Evolutionary conservation across 169 alveolate species (phyloP), one percentile per base, ranked within the genome.

Genomic region (Plasmodium inui): DNA sequence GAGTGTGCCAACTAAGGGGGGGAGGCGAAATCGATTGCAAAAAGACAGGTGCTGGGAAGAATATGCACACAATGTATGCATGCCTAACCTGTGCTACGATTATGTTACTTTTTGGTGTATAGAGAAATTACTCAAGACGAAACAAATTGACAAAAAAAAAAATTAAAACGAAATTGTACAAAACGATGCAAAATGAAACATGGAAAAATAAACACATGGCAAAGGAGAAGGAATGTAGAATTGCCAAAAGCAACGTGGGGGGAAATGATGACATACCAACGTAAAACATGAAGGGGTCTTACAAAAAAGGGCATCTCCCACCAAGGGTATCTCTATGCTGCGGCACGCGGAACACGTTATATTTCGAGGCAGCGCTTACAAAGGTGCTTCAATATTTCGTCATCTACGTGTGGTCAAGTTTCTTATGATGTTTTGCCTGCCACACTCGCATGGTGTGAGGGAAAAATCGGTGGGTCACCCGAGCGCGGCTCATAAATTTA

Each of bases 401-500:
- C 61, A 50, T 50, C 26, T 9, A 50, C 22, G 22, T 12, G 14
- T 22, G 22, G 61, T 50, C 61, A 50, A 50, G 8, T 50, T 12
- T 50, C 61, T 50, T 50, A 50, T 3, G 61, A 12, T 4, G 22
- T 50, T 50, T 50, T 50, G 22, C 17, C 70, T 78, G 61, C 61
- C n/a, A 37, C 50, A 57, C 37, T 61, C 71, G 9, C 22, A 61
- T 39, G 32, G 3, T 34, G 72, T 37, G 14, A 67, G 19, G 46
- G 19, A 57, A 83, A 83, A 61, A 44, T 10, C 34, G 32, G 73
- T 19, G 26, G 0, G 30, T 34, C 32, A 32, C 50, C 41, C 67
- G 19, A 12, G 55, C 9, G 39, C 12, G 6, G 37, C 14, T 85
- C 70, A 86, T 41, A 86, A 83, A 86, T 86, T 86, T 86, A 86